These are phyloP conservation scores for Micromonas commoda DNA, from an alignment of 139 green algal genomes.

Conservation along the genomic window DNA sequence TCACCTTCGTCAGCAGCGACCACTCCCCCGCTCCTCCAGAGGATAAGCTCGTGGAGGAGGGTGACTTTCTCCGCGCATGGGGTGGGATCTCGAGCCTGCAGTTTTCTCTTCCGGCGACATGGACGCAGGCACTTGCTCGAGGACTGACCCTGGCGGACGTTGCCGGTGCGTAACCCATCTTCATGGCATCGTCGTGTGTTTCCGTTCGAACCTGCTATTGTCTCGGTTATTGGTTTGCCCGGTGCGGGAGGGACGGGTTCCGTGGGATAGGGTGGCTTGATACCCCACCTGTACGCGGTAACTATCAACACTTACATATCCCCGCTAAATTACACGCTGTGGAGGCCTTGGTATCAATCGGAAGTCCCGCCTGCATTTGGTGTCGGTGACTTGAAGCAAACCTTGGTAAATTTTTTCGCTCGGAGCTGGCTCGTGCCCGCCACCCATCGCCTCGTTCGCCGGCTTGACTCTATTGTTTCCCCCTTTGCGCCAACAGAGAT, in stretches of 20 bases:
- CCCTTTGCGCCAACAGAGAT: neutral
- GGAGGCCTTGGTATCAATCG: slow-evolving; percentile 1
- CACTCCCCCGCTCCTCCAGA: slow-evolving; percentile 74
- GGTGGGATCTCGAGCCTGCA: slow-evolving; percentile 88
- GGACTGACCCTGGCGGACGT: slow-evolving; percentile 1
- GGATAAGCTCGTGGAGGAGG: slow-evolving; percentile 62
- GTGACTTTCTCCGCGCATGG: slow-evolving; percentile 86
- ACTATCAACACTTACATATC: slow-evolving; percentile 13
- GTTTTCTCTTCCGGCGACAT: slow-evolving; percentile 75
- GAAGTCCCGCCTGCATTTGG: neutral
- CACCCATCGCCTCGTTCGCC: neutral
- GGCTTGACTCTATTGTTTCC: neutral
- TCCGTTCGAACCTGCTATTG: neutral
- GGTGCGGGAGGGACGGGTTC: slow-evolving; percentile 12
- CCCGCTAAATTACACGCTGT: slow-evolving; percentile 7
- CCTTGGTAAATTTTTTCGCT: neutral
- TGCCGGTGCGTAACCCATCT: neutral
- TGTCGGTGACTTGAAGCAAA: neutral
- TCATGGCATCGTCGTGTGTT: neutral
- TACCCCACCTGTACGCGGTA: slow-evolving; percentile 15
- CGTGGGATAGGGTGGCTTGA: slow-evolving; percentile 18
- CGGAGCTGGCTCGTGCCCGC: neutral
- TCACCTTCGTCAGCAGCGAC: slow-evolving; percentile 70
- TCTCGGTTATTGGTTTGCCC: neutral
- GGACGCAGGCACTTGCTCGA: neutral